Evolutionary conservation across 2,329 filamentous ascomycete species (phyloP).

Genomic region (Claviceps pazoutovae): DNA sequence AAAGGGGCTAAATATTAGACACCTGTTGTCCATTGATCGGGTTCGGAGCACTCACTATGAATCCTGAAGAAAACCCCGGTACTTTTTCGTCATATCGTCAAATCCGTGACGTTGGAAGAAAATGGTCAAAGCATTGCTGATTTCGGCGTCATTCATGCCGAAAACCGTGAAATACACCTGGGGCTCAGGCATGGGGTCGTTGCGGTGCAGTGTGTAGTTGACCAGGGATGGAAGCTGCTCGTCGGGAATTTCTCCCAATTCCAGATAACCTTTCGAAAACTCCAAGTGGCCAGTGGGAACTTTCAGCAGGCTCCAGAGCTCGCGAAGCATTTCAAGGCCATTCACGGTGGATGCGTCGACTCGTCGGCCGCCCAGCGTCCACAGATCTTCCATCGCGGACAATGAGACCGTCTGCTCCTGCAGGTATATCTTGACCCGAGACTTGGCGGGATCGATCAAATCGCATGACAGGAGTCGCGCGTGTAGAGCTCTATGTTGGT

Average conservation of each 20-base stretch:
- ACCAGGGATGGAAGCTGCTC: constrained; percentile 2
- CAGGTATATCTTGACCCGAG: constrained; percentile 2
- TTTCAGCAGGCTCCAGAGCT: neutral
- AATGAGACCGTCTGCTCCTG: neutral
- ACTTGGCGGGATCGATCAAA: neutral
- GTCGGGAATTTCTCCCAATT: neutral
- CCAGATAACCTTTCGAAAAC: neutral
- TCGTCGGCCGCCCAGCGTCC: constrained; percentile 1
- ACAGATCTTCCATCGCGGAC: constrained; percentile 1
- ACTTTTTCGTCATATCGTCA: neutral
- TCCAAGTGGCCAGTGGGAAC: neutral
- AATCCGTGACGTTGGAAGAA: neutral
- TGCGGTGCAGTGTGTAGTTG: neutral
- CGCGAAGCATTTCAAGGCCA: neutral
- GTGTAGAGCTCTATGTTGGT: neutral
- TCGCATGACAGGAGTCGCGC: constrained; percentile 1
- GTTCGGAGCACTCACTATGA: neutral
- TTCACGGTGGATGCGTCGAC: neutral
- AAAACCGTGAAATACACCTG: constrained; percentile 2
- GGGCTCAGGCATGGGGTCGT: neutral
- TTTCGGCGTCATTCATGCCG: neutral
- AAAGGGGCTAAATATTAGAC: neutral
- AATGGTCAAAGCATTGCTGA: neutral
- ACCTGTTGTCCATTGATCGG: neutral
- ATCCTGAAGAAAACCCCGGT: neutral